These are phyloP conservation scores for Emergomyces africanus DNA, from an alignment of 2,329 filamentous ascomycete species.

Conservation along the genomic window DNA sequence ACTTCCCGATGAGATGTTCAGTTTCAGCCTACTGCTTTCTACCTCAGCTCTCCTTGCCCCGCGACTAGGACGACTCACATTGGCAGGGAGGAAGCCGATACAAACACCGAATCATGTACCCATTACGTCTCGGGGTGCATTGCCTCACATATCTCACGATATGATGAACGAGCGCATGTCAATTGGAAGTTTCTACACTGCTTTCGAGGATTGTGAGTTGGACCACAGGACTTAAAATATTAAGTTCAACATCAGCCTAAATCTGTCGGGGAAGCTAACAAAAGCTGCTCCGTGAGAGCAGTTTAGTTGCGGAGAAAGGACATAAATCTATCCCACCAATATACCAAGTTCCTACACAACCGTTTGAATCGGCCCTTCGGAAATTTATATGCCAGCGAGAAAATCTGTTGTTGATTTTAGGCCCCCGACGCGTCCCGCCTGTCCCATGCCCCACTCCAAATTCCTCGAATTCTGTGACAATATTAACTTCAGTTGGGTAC, in stretches of 20 bases:
- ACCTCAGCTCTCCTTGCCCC: slow-evolving; percentile 32
- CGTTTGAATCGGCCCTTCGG: slow-evolving; percentile 49
- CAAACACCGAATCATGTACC: slow-evolving; percentile 74
- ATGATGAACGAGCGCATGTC: slow-evolving; percentile 53
- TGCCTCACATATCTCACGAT: slow-evolving; percentile 86
- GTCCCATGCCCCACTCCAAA: slow-evolving; percentile 58
- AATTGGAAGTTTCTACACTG: slow-evolving; percentile 62
- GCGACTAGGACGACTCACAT: slow-evolving; percentile 53
- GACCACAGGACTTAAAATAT: neutral
- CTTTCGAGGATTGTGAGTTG: slow-evolving; percentile 79
- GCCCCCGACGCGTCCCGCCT: slow-evolving; percentile 63
- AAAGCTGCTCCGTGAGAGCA: slow-evolving; percentile 22
- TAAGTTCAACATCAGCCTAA: neutral
- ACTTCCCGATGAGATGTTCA: slow-evolving; percentile 23
- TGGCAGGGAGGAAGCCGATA: slow-evolving; percentile 52
- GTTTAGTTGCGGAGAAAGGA: slow-evolving; percentile 50
- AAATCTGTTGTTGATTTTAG: slow-evolving; percentile 56
- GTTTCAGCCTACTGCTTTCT: slow-evolving; percentile 25
- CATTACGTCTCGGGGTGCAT: slow-evolving; percentile 65
- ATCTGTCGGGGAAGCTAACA: slow-evolving; percentile 18
- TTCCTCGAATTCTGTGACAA: slow-evolving; percentile 55
- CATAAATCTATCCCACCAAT: slow-evolving; percentile 37
- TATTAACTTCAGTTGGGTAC: slow-evolving; percentile 83
- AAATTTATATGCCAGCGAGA: slow-evolving; percentile 62
- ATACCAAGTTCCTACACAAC: slow-evolving; percentile 34